Percentiles rank a stretch among this genome's conserved stretches.
Conservation (phyloP, 2,329 filamentous ascomycete species). For the Pseudogymnoascus sp. region DNA sequence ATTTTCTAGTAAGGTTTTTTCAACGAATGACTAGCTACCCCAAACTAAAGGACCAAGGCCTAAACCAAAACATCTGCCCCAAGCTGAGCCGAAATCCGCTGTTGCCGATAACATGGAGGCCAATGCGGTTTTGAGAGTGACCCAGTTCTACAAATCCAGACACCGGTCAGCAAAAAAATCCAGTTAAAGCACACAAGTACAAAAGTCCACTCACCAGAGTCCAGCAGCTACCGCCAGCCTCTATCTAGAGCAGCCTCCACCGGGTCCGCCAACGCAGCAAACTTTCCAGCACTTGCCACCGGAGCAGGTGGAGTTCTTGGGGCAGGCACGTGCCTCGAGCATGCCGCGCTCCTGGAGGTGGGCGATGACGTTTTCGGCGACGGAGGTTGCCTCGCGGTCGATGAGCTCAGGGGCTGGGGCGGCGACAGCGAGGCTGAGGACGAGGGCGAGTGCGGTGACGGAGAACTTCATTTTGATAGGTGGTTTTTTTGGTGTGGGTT, state of each 20-base stretch:
- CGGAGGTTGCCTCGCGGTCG: too few relatives aligned
- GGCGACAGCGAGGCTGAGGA: constrained; percentile 13
- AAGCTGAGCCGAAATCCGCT: neutral
- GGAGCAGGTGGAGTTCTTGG: neutral
- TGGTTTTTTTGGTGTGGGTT: neutral
- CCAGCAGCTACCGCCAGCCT: neutral
- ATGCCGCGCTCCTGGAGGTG: neutral
- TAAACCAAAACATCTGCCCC: neutral
- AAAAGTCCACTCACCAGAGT: neutral
- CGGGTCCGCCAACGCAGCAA: neutral
- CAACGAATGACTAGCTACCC: neutral
- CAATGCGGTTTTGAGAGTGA: neutral
- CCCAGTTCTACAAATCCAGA: neutral
- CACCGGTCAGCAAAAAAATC: neutral
- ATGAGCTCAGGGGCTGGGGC: constrained; percentile 15
- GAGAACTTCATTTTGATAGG: neutral
- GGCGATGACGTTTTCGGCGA: too few relatives aligned
- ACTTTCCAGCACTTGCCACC: neutral
- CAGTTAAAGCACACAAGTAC: neutral
- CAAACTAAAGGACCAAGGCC: neutral
- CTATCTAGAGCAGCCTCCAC: neutral
- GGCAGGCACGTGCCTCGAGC: neutral
- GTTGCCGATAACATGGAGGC: neutral
- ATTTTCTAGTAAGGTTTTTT: neutral
- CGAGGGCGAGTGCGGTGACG: neutral